Percentiles rank a stretch among this genome's conserved stretches.
phyloP scores from a whole-genome alignment of 257 asterid species.

The Forsythia suspensa region DNA sequence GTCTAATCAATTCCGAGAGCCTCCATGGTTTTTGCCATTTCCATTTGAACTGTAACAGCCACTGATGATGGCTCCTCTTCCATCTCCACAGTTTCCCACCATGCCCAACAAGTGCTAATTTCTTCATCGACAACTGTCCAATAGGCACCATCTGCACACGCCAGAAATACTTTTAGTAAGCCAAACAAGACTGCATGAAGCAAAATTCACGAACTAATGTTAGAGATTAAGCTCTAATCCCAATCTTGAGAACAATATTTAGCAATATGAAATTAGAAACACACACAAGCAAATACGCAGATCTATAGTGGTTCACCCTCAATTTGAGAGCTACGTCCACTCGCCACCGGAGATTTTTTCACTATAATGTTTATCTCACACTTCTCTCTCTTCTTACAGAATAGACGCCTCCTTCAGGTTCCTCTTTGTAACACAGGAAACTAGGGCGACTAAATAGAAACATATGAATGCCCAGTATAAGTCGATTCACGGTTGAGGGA shows the following conservation, averaged over 20 bases:
- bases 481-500: not conserved
- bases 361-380: not conserved
- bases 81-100: slow-evolving; percentile 99
- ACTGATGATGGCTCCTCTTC: slow-evolving; percentile 99
- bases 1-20: slow-evolving; percentile 93
- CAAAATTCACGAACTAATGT: not conserved
- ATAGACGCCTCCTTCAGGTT: not conserved
- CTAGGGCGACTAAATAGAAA: not conserved
- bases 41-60: slow-evolving; percentile 99
- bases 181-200: not conserved
- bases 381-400: not conserved
- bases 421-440: not conserved
- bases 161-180: slow-evolving; percentile 11
- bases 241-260: not conserved
- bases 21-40: slow-evolving; percentile 99
- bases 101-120: slow-evolving; percentile 78
- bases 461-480: not conserved
- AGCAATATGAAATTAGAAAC: not conserved
- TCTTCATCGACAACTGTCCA: slow-evolving; percentile 90
- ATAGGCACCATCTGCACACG: slow-evolving; percentile 82
- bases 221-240: not conserved
- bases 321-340: not conserved
- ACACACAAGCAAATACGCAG: not conserved
- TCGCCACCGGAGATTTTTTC: not conserved
- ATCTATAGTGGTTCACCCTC: not conserved